Conservation (phyloP, 2,329 filamentous ascomycete genomes). For the Ophiostoma sp. region DNA sequence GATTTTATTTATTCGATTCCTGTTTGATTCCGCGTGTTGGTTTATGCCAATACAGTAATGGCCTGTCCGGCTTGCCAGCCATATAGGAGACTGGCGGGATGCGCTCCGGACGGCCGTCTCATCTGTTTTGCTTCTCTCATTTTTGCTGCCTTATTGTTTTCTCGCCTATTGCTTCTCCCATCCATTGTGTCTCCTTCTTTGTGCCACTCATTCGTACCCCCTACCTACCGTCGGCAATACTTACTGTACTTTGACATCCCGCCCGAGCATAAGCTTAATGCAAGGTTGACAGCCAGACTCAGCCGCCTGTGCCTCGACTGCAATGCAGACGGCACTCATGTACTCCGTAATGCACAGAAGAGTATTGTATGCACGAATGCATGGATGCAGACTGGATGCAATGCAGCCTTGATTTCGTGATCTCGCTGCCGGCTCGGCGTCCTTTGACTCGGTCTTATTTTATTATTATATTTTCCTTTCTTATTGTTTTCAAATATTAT, state of each 20-base stretch:
- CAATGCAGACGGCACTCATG: neutral
- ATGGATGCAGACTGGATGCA: neutral
- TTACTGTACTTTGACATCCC: neutral
- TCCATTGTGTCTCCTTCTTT: neutral
- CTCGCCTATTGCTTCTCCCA: neutral
- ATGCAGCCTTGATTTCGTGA: conserved; percentile 13
- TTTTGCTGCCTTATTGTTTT: neutral
- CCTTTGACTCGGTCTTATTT: conserved; percentile 5
- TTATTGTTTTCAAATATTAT: too few relatives aligned
- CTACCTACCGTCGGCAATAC: neutral
- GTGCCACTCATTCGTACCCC: neutral
- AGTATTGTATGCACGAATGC: neutral
- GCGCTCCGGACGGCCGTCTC: neutral
- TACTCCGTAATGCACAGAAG: neutral
- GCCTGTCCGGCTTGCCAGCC: too few relatives aligned
- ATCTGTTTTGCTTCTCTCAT: neutral
- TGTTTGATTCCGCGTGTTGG: neutral
- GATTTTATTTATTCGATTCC: neutral
- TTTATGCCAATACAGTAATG: too few relatives aligned
- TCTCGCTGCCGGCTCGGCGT: conserved; percentile 9
- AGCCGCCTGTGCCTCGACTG: neutral
- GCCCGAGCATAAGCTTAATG: neutral
- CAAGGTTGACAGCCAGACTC: neutral
- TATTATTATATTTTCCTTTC: neutral
- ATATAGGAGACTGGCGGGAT: too few relatives aligned